Conservation (phyloP, 305 asterid genomes). For the Plantago coronopus region DNA sequence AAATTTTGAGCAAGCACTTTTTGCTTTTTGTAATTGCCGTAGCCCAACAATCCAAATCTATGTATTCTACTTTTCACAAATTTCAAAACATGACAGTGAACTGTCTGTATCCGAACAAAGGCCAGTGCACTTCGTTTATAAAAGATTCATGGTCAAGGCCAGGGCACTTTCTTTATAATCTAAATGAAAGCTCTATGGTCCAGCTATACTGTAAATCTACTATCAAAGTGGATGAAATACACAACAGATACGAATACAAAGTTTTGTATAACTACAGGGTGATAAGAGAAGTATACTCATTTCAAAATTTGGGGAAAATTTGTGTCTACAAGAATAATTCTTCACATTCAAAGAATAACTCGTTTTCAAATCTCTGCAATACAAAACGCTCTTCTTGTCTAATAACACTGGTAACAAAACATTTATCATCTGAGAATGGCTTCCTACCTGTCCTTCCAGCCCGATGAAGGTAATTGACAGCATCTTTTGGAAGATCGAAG, state of each 20-base stretch:
- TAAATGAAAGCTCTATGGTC: not conserved
- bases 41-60: too few species aligned
- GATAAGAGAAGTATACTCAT: slow-evolving; percentile 6
- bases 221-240: slow-evolving; percentile 1
- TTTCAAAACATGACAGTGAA: too few species aligned
- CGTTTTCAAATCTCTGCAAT: slow-evolving; percentile 79
- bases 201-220: not conserved
- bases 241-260: not conserved
- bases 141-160: too few species aligned
- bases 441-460: slow-evolving; percentile 95
- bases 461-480: slow-evolving; percentile 75
- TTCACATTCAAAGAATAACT: slow-evolving; percentile 66
- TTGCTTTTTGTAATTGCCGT: too few species aligned
- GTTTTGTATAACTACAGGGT: slow-evolving; percentile 10
- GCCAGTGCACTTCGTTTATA: too few species aligned
- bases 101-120: too few species aligned
- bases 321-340: slow-evolving; percentile 38
- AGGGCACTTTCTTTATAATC: not conserved
- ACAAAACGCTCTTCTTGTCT: slow-evolving; percentile 78
- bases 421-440: slow-evolving; percentile 77
- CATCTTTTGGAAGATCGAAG: slow-evolving; percentile 85
- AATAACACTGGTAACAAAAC: slow-evolving; percentile 71
- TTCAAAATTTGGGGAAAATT: slow-evolving; percentile 17
- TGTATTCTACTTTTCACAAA: too few species aligned
- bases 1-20: not conserved